These are phyloP conservation scores for Colletotrichum magnum DNA, from an alignment of 2,329 filamentous ascomycete genomes.

Conservation along the genomic window DNA sequence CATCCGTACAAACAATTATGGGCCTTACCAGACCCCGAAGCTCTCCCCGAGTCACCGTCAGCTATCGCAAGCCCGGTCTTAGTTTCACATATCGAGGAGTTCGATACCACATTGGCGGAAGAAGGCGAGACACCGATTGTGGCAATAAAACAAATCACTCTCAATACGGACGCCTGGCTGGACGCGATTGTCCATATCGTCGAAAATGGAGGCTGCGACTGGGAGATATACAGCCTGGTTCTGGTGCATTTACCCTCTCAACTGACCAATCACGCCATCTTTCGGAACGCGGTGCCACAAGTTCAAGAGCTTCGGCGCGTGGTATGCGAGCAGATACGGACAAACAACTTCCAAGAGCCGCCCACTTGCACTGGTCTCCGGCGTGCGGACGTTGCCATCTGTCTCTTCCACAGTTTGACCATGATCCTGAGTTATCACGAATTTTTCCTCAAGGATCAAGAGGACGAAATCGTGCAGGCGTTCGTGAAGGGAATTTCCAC, in stretches of 20 bases:
- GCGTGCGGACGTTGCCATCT: slow-evolving; percentile 89
- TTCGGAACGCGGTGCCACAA: slow-evolving; percentile 79
- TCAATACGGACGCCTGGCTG: slow-evolving; percentile 80
- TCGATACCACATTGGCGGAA: slow-evolving; percentile 35
- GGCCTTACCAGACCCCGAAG: slow-evolving; percentile 70
- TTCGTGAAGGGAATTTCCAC: slow-evolving; percentile 89
- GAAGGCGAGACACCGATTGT: slow-evolving; percentile 28
- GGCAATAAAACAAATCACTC: slow-evolving; percentile 55
- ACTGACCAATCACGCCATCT: slow-evolving; percentile 90
- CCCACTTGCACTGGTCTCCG: slow-evolving; percentile 84
- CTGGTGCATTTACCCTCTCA: slow-evolving; percentile 90
- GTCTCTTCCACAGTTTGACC: slow-evolving; percentile 87
- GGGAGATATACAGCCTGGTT: slow-evolving; percentile 94
- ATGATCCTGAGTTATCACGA: slow-evolving; percentile 93
- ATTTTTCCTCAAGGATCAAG: slow-evolving; percentile 85
- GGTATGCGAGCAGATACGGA: slow-evolving; percentile 86
- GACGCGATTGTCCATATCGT: slow-evolving; percentile 82
- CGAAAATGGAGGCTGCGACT: slow-evolving; percentile 78
- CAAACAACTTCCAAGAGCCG: slow-evolving; percentile 84
- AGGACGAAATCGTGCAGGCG: slow-evolving; percentile 89
- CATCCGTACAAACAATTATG: slow-evolving; percentile 67
- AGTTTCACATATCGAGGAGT: slow-evolving; percentile 55
- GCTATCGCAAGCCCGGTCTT: slow-evolving; percentile 65
- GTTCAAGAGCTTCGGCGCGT: slow-evolving; percentile 82
- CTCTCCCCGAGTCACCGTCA: slow-evolving; percentile 64